phyloP scores from a whole-genome alignment of 768 basidiomycete species.

The Paxillus involutus region DNA sequence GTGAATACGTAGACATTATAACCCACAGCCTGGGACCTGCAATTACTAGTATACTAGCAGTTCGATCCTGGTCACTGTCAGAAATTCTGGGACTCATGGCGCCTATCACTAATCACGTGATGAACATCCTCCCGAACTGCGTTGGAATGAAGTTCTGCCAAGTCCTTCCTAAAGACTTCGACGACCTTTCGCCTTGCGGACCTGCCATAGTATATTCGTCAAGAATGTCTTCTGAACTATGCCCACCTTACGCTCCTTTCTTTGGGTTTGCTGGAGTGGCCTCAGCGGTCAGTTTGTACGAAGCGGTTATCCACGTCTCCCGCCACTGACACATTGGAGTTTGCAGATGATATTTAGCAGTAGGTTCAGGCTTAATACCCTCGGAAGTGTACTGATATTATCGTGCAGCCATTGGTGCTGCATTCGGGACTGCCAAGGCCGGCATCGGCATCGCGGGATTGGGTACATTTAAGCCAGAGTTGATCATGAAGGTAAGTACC shows the following conservation, averaged over 20 bases:
- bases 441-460: slow-evolving; percentile 97
- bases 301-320: neutral
- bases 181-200: neutral
- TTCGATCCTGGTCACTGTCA: no score
- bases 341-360: slow-evolving; percentile 95
- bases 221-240: slow-evolving; percentile 53
- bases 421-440: slow-evolving; percentile 94
- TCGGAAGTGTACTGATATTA: slow-evolving; percentile 9
- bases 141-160: neutral
- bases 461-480: slow-evolving; percentile 90
- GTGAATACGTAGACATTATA: neutral
- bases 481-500: slow-evolving; percentile 89
- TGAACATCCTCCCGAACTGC: neutral
- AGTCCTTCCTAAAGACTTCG: neutral
- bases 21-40: no score
- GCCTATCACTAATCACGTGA: neutral
- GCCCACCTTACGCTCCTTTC: slow-evolving; percentile 95
- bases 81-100: no score
- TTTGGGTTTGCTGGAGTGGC: slow-evolving; percentile 98
- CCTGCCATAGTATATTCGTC: neutral
- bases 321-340: slow-evolving; percentile 12
- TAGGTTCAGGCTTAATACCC: slow-evolving; percentile 43
- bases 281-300: slow-evolving; percentile 66
- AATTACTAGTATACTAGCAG: no score
- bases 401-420: slow-evolving; percentile 81